Evolutionary conservation across 1,139 yeast genomes (phyloP), one percentile per base, ranked within the genome.

Genomic region (Yamadazyma taylorii): DNA sequence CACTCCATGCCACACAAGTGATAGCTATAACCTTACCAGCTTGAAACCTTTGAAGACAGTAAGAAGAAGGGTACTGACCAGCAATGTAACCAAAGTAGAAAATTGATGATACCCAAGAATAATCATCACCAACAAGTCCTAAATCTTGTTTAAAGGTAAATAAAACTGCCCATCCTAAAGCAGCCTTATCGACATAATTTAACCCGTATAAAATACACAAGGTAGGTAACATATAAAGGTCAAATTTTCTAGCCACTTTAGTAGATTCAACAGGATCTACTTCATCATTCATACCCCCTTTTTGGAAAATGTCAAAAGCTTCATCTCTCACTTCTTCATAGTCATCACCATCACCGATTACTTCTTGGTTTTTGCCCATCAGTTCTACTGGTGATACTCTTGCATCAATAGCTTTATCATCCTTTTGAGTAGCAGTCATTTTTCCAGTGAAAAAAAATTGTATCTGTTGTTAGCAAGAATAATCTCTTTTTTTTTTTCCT

Each of bases 81-180:
- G 75, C 60, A 40, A 74, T 46, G 46, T 72, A 74, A 11, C 79
- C 79, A 40, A 73, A 63, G 45, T 74, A 73, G 53, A 81, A 80
- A 24, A 78, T 69, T 1, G 86, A 77, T n/a, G 79, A 75, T 35
- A 77, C 59, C 75, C 85, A 78, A 12, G 63, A 52, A 40, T 58
- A 59, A 24, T 51, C 43, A 33, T 58, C 46, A 12, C 57, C 58
- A 4, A 30, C 37, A 11, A 58, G 38, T 6, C 43, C 48, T 34
- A 57, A 45, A 39, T 59, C 63, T 12, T 47, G 52, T 38, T 43
- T 46, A 22, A 58, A 41, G 5, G 57, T 47, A 34, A 52, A 54
- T 3, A 56, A 52, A 3, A 59, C 40, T 9, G 60, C 61, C 43
- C 56, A 70, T 45, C 73, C 72, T 35, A 74, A 53, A 32, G 75